Evolutionary conservation across 2,329 filamentous ascomycete genomes (phyloP), one percentile per base, ranked within the genome.

Genomic region (Penicillium sp.): DNA sequence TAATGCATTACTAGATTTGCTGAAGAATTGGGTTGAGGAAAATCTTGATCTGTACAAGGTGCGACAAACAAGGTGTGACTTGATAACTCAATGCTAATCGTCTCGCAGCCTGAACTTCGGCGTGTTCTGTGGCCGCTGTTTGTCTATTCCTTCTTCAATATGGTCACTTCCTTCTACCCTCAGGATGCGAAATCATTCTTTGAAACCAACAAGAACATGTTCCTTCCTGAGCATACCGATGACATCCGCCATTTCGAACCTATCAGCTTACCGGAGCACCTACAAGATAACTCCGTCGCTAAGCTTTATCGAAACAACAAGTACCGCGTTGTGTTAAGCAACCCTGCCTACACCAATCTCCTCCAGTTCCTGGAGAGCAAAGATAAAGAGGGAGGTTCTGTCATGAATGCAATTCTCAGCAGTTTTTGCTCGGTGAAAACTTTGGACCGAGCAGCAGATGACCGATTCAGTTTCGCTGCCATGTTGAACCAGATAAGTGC

Each of bases 31-130:
- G 89, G 87, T 96, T 45, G 92, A 97, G 63, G 92, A 93, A 64
- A 92, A 90, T 57, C 81, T 99, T 24, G 93, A 97, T 62, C 83
- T 97, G 29, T 97, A 97, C 82, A 96, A 96, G 80, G 89, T 88
- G 73, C 66, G 76, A 58, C 11, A 32, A 42, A 39, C 9, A 50
- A 26, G 20, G 4, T 10, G 5, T 5, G 10, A 26, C 40, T 35
- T 16, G 49, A 29, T 37, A 10, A 31, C 13, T 29, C 4, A 10
- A 47, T 53, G 46, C 52, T 67, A 39, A 64, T 55, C 42, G 54
- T 31, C 37, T 31, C 57, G 13, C 60, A 92, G 85, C 91, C 93
- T 43, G 94, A 99, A 76, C 81, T 99, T 3, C 83, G 85, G 56
- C 92, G 95, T 63, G 80, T 97, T 4, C 78, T 96, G 16, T 99